Evolutionary conservation across 2,329 filamentous ascomycete species (phyloP).

Genomic region (Aureobasidium namibiae): DNA sequence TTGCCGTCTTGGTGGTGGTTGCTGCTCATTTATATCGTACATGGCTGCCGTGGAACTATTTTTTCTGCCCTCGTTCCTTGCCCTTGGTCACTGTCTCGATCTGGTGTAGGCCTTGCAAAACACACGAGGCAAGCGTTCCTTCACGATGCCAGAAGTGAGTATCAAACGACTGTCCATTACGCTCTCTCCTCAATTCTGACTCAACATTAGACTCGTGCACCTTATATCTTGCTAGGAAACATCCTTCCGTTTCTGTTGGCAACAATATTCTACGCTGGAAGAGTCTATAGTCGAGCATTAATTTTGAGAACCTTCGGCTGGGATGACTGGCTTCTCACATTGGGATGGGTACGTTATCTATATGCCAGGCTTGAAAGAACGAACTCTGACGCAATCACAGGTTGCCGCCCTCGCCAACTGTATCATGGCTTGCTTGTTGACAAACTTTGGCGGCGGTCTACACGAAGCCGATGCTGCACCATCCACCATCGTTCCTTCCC

Average conservation of each 20-base stretch:
- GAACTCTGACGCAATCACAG: background rate
- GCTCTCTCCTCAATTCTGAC: background rate
- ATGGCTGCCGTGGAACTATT: background rate
- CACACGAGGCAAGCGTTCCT: background rate
- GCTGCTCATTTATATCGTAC: background rate
- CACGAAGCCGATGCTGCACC: background rate
- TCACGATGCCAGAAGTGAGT: background rate
- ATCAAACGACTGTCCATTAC: no score
- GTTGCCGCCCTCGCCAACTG: background rate
- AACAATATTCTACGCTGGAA: background rate
- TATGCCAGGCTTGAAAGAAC: background rate
- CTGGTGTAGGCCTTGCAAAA: background rate
- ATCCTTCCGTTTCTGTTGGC: conserved; percentile 3
- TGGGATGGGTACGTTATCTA: background rate
- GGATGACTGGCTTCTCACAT: conserved; percentile 3
- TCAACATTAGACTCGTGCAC: background rate
- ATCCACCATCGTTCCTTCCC: background rate
- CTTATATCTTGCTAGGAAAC: conserved; percentile 7
- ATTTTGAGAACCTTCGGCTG: background rate
- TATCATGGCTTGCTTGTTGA: conserved; percentile 4
- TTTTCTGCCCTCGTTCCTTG: background rate
- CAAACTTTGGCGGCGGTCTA: background rate
- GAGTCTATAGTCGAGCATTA: background rate
- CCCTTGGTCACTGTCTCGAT: background rate
- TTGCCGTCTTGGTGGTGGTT: background rate